Percentiles rank a stretch among this genome's conserved stretches.
phyloP scores from a whole-genome alignment of 2,329 filamentous ascomycete genomes.

The Hawksworthiomyces lignivorus region DNA sequence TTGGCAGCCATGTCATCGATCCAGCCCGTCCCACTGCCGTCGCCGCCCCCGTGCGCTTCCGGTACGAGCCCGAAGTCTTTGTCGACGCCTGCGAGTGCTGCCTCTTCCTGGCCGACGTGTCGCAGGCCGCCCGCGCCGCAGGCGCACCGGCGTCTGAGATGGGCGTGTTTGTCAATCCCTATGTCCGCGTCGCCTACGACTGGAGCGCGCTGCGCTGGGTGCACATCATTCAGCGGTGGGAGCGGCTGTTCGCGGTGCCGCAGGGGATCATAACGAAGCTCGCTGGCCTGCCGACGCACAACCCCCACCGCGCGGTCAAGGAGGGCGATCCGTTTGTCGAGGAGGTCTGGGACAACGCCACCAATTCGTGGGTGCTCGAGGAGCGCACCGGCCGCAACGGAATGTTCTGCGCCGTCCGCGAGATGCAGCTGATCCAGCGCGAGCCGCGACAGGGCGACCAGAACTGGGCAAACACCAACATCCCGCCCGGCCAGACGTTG shows the following conservation, averaged over 20 bases:
- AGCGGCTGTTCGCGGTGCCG: conserved; percentile 38
- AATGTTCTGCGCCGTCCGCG: conserved; percentile 47
- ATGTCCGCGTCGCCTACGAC: conserved; percentile 63
- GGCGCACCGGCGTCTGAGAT: conserved; percentile 31
- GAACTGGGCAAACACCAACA: conserved; percentile 28
- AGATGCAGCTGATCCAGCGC: conserved; percentile 33
- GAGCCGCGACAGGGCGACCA: conserved; percentile 22
- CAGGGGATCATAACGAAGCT: conserved; percentile 39
- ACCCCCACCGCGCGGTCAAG: conserved; percentile 52
- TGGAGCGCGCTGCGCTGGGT: conserved; percentile 50
- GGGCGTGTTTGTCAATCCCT: conserved; percentile 68
- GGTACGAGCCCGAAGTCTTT: conserved; percentile 49
- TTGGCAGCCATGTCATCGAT: conserved; percentile 27
- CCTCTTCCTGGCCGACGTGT: conserved; percentile 44
- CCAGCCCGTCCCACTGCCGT: conserved; percentile 23
- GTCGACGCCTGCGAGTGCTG: conserved; percentile 61
- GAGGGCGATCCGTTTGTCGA: conserved; percentile 48
- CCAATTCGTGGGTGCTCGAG: conserved; percentile 31
- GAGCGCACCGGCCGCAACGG: conserved; percentile 40
- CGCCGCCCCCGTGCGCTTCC: conserved; percentile 43
- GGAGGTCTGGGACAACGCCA: conserved; percentile 36
- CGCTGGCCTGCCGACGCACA: conserved; percentile 42
- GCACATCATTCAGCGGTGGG: conserved; percentile 52
- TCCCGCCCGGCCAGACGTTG: conserved; percentile 26
- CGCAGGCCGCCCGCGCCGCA: conserved; percentile 26